Evolutionary conservation across 106 monocot species (phyloP).

Genomic region (Agapanthus africanus): DNA sequence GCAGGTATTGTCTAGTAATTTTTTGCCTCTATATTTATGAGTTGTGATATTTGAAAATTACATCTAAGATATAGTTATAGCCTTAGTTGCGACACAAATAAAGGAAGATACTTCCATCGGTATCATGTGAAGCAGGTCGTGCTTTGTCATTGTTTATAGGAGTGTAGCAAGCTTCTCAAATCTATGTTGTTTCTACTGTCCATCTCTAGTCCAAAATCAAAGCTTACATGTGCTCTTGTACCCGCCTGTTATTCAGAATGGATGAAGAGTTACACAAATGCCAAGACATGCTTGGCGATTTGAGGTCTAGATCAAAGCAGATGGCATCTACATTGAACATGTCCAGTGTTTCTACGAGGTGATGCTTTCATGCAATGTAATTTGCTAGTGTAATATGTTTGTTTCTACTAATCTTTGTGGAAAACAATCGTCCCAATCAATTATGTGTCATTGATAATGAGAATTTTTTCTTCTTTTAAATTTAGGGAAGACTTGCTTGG

Average conservation of each 20-base stretch:
- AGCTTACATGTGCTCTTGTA: neutral
- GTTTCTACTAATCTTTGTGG: neutral
- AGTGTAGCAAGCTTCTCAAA: neutral
- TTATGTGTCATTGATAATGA: neutral
- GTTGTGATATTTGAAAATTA: neutral
- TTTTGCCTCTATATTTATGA: neutral
- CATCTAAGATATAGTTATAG: neutral
- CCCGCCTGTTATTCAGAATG: constrained; percentile 32
- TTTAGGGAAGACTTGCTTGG: constrained; percentile 62
- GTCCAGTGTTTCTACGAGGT: constrained; percentile 66
- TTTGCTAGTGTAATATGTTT: too few species aligned
- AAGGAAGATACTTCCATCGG: neutral
- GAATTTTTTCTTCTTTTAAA: neutral
- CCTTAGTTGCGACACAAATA: neutral
- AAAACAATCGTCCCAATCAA: neutral
- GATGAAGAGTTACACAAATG: constrained; percentile 61
- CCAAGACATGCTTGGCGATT: constrained; percentile 59
- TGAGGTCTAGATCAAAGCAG: constrained; percentile 59
- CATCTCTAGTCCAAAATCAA: neutral
- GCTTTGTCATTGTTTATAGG: neutral
- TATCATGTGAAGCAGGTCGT: neutral
- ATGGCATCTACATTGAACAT: constrained; percentile 57
- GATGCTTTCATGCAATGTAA: neutral
- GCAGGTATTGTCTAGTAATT: neutral
- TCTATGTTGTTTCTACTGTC: constrained; percentile 4